These are phyloP conservation scores for Mortierella sp. DNA, from an alignment of 371 early-diverging fungal species.

Conservation along the genomic window DNA sequence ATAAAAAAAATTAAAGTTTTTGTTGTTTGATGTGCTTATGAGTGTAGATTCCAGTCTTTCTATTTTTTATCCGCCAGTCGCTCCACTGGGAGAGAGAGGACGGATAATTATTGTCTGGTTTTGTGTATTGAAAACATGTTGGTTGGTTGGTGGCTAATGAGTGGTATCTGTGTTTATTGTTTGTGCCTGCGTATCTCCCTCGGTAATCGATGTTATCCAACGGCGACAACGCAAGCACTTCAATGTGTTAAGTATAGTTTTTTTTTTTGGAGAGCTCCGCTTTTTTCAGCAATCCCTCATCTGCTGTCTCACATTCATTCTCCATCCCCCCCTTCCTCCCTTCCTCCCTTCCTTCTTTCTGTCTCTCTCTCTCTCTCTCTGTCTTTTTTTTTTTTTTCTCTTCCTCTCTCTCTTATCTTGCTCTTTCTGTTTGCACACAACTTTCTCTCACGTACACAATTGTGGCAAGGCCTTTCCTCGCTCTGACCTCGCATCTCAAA, in stretches of 20 bases:
- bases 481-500: conserved; percentile 34
- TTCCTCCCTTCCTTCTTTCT: not conserved
- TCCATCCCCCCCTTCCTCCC: not conserved
- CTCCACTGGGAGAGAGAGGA: not conserved
- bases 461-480: conserved; percentile 15
- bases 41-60: not conserved
- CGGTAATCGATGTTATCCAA: no score
- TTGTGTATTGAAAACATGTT: not conserved
- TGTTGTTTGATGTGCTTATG: not conserved
- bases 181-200: no score
- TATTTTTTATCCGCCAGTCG: conserved; percentile 3
- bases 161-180: conserved; percentile 1
- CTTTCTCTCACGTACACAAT: not conserved
- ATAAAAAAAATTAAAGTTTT: not conserved
- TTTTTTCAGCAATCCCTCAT: conserved; percentile 1
- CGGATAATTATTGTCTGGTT: no score
- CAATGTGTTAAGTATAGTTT: no score
- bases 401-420: not conserved
- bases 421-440: not conserved
- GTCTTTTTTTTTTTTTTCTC: not conserved
- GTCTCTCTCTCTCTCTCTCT: conserved; percentile 10
- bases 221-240: no score
- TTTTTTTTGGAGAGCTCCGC: no score
- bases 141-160: no score
- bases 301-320: conserved; percentile 1